Evolutionary conservation across 1,284 basidiomycete species (phyloP).

Genomic region (Takashimella tepidaria): DNA sequence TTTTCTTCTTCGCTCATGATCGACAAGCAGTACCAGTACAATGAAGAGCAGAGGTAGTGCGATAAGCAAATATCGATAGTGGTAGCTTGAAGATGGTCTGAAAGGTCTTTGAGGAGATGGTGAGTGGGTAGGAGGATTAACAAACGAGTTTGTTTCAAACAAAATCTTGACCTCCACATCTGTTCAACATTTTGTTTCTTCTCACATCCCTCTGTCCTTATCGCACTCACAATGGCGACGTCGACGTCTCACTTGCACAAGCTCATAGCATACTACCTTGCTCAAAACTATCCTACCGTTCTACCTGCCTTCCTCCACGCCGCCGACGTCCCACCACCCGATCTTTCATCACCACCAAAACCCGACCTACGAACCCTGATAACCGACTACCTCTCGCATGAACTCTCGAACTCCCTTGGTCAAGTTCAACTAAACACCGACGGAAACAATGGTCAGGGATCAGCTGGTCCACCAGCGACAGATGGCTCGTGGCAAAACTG

Average conservation of each 20-base stretch:
- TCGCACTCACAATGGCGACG: neutral
- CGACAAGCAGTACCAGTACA: too few species aligned
- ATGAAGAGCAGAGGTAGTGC: too few species aligned
- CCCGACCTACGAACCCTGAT: conserved; percentile 41
- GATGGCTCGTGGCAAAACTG: conserved; percentile 21
- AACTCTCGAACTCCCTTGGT: conserved; percentile 18
- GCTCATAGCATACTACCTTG: conserved; percentile 43
- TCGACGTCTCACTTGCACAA: conserved; percentile 13
- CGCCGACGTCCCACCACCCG: conserved; percentile 21
- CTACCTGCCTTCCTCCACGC: conserved; percentile 37
- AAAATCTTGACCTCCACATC: too few species aligned
- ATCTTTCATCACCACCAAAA: conserved; percentile 14
- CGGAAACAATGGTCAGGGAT: too few species aligned
- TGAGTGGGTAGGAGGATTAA: too few species aligned
- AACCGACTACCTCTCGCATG: conserved; percentile 22
- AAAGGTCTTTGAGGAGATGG: too few species aligned
- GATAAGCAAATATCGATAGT: too few species aligned
- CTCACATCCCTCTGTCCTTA: too few species aligned
- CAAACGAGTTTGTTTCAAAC: too few species aligned
- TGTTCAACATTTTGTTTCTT: too few species aligned
- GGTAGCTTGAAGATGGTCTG: too few species aligned
- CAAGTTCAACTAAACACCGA: conserved; percentile 11
- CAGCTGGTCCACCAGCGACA: neutral
- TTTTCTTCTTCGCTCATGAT: too few species aligned
- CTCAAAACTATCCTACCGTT: conserved; percentile 33